Base-by-base conservation (phyloP, 305 asterid species). In the Fraxinus angustifolia region DNA sequence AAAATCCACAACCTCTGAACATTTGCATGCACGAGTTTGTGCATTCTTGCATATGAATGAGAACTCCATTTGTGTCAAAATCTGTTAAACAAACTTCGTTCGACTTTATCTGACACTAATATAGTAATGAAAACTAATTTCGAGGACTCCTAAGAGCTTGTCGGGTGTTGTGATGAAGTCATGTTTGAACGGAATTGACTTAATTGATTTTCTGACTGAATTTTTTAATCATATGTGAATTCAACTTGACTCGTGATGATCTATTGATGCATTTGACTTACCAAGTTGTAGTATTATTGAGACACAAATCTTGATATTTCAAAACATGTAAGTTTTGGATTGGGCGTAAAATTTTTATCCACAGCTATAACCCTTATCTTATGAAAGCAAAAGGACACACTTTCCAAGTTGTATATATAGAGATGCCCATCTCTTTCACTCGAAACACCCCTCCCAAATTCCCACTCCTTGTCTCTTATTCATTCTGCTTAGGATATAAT, bases 311-410 rank as follows among this genome's bases (percentile, higher is more conserved):
- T 42, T 42, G 50, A 77, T 26, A 77, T 77, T 71, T 77, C 71
- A 33, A 65, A 2, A 77, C 17, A 17, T 33, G 60, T 50, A 50
- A 4, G 60, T 50, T 50, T 1, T 1, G 19, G 6, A 2, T 14
- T 0, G 19, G 16, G 17, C 1, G 60, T 11, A 48, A 4, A 16
- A 2, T 0, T 4, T 50, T 77, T 30, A 77, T 77, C 19, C 8
- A 19, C 23, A 77, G 11, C 30, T 14, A 35, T 50, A 16, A 23
- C 60, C 36, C 81, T 62, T 67, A 48, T 50, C 75, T 75, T 36
- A n/a, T 34, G 53, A 40, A 76, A 71, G 77, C 56, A 35, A 75
- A 83, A 45, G 76, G 86, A 86, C 90, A 85, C 88, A 79, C 81
- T 53, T 85, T 68, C 79, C 90, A 79, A 83, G 72, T 77, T 80